These are phyloP conservation scores for Graphilbum fragrans DNA, from an alignment of 2,329 filamentous ascomycete species.

Conservation along the genomic window DNA sequence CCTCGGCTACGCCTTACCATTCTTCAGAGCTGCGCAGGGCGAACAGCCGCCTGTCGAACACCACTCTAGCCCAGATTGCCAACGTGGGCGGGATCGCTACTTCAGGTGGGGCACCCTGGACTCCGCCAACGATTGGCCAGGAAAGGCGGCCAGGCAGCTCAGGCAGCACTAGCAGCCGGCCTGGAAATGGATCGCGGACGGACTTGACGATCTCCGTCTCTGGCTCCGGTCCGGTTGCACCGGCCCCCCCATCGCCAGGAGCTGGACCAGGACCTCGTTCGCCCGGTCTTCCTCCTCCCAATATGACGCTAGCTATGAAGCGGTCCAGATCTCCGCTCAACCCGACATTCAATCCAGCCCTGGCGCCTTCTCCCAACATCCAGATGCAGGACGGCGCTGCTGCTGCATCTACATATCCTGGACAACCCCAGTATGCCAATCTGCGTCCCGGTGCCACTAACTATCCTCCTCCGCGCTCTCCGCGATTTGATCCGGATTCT, in stretches of 20 bases:
- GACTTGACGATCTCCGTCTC: too few relatives aligned
- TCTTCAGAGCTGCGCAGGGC: constrained; percentile 68
- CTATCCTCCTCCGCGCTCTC: neutral
- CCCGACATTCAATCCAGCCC: neutral
- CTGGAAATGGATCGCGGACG: neutral
- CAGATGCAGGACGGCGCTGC: neutral
- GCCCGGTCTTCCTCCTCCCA: constrained; percentile 26
- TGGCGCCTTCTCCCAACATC: constrained; percentile 6
- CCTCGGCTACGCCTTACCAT: constrained; percentile 57
- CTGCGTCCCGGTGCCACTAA: too few relatives aligned
- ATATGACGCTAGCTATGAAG: constrained; percentile 25
- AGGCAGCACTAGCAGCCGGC: neutral
- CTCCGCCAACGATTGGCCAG: neutral
- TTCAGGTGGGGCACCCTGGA: neutral
- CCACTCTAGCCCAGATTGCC: constrained; percentile 69
- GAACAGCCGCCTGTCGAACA: constrained; percentile 71
- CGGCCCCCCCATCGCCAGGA: neutral
- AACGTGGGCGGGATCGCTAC: constrained; percentile 47
- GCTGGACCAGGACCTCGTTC: constrained; percentile 10
- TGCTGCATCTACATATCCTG: neutral
- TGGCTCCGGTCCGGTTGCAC: neutral
- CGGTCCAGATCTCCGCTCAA: constrained; percentile 33
- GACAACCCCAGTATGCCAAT: neutral
- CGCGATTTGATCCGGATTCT: neutral
- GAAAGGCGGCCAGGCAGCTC: constrained; percentile 3